Base-by-base conservation (phyloP, 2,329 filamentous ascomycete species). In the Trichoderma harzianum region DNA sequence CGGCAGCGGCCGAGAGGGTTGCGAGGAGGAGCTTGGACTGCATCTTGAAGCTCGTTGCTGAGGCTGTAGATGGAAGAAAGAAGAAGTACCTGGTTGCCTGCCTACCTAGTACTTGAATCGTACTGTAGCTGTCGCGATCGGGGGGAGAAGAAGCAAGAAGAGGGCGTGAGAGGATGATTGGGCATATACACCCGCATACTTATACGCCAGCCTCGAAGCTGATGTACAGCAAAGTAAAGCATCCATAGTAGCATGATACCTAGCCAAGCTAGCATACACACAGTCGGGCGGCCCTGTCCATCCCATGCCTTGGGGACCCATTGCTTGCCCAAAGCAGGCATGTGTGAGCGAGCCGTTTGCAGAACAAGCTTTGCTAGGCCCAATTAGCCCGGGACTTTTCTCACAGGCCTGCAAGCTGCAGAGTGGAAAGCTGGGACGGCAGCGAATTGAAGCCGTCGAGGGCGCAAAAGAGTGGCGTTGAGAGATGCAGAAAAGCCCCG, bases 1-100 rank as follows among this genome's bases (percentile, higher is more conserved):
- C 77, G 55, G 84, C 80, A 73, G 84, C 74, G 55, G 76, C 73
- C 36, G 73, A 72, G 32, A 72, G 60, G n/a, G 66, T 39, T 58
- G 77, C 75, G 72, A 85, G 76, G 71, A 84, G 73, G 28, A 81
- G 77, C 73, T 83, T 84, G 75, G 81, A 75, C 70, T 78, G 81
- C 84, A 85, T 85, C 65, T 39, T 62, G 71, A 16, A 14, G 47
- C 47, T 21, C 47, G 47, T 53, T 53, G 47, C 47, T 53, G 47
- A 53, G 47, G 21, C 47, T 24, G 5, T 24, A n/a, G 58, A 24
- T 36, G 32, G n/a, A 21, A 21, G 32, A 16, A 30, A 16, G 24
- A 57, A 55, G 10, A 53, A 53, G 47, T 24, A 11, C 47, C 21
- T 53, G 47, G 21, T 24, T 51, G 43, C 43, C 43, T 51, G n/a